Conservation (phyloP, 1,284 basidiomycete species). For the Malassezia brasiliensis region DNA sequence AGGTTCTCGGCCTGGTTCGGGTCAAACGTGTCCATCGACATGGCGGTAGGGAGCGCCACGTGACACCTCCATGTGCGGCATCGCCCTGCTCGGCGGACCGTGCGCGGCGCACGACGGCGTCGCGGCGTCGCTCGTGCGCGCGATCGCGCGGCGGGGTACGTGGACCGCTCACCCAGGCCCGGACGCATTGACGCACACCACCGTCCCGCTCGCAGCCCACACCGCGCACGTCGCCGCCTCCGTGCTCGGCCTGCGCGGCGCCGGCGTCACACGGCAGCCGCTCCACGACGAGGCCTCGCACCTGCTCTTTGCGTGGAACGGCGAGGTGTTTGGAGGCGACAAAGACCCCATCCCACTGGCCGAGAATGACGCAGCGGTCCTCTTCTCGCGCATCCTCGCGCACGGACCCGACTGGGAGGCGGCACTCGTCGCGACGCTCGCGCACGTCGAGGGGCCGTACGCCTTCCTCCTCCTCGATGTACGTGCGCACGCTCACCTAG, state of each 20-base stretch:
- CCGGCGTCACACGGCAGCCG: slow-evolving; percentile 26
- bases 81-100: slow-evolving; percentile 5
- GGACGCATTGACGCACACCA: neutral
- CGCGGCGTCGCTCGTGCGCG: slow-evolving; percentile 1
- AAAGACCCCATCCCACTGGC: slow-evolving; percentile 9
- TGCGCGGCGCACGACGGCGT: neutral
- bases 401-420: neutral
- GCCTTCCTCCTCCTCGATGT: slow-evolving; percentile 37
- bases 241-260: slow-evolving; percentile 38
- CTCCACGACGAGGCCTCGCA: slow-evolving; percentile 11
- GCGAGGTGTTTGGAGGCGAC: slow-evolving; percentile 32
- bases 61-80: slow-evolving; percentile 18
- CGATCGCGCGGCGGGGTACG: slow-evolving; percentile 2
- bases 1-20: slow-evolving; percentile 62
- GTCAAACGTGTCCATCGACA: slow-evolving; percentile 28
- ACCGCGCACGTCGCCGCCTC: slow-evolving; percentile 2
- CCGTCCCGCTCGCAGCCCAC: neutral
- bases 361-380: slow-evolving; percentile 26
- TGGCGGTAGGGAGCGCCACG: slow-evolving; percentile 1
- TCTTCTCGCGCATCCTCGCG: slow-evolving; percentile 16
- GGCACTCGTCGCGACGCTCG: slow-evolving; percentile 14
- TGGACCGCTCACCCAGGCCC: slow-evolving; percentile 1
- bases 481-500: slow-evolving; percentile 11
- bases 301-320: slow-evolving; percentile 37
- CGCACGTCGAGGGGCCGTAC: slow-evolving; percentile 35